Conservation (phyloP, 2,329 filamentous ascomycete species). For the Trichocomaceae sp. region DNA sequence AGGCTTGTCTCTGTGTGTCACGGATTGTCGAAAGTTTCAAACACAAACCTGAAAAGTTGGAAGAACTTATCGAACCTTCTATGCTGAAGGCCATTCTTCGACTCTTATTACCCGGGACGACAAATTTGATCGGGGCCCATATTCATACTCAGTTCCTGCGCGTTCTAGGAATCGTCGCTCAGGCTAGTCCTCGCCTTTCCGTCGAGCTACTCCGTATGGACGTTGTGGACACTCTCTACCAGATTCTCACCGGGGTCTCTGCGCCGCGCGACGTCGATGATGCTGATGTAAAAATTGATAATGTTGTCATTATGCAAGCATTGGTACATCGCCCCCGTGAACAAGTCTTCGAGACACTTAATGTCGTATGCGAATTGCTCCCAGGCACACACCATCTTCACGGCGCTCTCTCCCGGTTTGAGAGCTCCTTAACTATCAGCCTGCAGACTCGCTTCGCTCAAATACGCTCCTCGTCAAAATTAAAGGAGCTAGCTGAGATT, state of each 20-base stretch:
- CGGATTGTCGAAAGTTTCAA: slow-evolving; percentile 97
- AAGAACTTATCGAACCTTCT: slow-evolving; percentile 84
- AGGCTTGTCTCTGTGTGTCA: slow-evolving; percentile 90
- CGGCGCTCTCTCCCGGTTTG: slow-evolving; percentile 42
- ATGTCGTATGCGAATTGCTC: slow-evolving; percentile 91
- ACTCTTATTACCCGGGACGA: slow-evolving; percentile 84
- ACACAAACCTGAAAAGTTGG: slow-evolving; percentile 76
- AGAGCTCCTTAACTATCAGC: slow-evolving; percentile 37
- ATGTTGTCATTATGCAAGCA: slow-evolving; percentile 97
- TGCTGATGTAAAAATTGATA: slow-evolving; percentile 66
- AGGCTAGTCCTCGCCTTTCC: slow-evolving; percentile 78
- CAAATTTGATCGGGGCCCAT: slow-evolving; percentile 86
- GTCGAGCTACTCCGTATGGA: slow-evolving; percentile 92
- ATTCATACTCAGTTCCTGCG: slow-evolving; percentile 96
- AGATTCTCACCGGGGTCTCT: slow-evolving; percentile 92
- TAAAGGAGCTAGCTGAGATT: slow-evolving; percentile 61
- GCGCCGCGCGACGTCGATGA: slow-evolving; percentile 65
- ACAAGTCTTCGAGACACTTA: slow-evolving; percentile 93
- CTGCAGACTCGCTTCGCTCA: slow-evolving; percentile 41
- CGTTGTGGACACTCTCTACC: slow-evolving; percentile 93
- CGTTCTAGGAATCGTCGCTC: slow-evolving; percentile 82
- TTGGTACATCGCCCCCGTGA: slow-evolving; percentile 92
- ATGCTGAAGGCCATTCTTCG: slow-evolving; percentile 78
- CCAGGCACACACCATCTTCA: slow-evolving; percentile 60
- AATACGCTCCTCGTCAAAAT: slow-evolving; percentile 23